phyloP scores from a whole-genome alignment of 108 stramenopile species.

The Stephanodiscus triporus region DNA sequence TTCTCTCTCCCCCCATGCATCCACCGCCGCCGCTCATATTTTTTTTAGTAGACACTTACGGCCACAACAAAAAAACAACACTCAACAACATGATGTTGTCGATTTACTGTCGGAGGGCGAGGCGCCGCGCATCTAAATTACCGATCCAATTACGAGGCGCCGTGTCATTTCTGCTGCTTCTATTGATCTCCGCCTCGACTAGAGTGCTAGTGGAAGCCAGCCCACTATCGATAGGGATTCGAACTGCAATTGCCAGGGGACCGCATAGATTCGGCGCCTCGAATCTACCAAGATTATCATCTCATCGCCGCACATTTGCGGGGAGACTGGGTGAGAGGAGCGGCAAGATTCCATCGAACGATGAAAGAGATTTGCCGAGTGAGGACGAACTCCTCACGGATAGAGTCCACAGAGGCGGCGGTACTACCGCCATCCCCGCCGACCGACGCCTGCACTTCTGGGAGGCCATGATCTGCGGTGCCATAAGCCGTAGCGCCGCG shows the following conservation, averaged over 20 bases:
- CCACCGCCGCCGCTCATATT: neutral
- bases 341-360: neutral
- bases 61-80: neutral
- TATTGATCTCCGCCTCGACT: conserved; percentile 2
- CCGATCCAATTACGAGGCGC: neutral
- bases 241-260: conserved; percentile 30
- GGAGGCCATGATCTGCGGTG: conserved; percentile 92
- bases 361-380: neutral
- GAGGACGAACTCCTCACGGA: conserved; percentile 11
- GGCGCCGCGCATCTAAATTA: conserved; percentile 5
- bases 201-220: conserved; percentile 14
- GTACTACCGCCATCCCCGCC: conserved; percentile 12
- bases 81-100: neutral
- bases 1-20: neutral
- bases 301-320: neutral
- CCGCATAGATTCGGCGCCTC: conserved; percentile 7
- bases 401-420: conserved; percentile 33
- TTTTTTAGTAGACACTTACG: too few species aligned
- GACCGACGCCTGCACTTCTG: conserved; percentile 66
- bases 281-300: conserved; percentile 1
- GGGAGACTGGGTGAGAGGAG: conserved; percentile 8
- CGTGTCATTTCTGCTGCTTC: neutral
- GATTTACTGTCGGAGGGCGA: conserved; percentile 8
- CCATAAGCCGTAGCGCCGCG: conserved; percentile 83
- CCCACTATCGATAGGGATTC: conserved; percentile 28